These are phyloP conservation scores for Acacia acuminata DNA, from an alignment of 306 rosid genomes.

Conservation along the genomic window DNA sequence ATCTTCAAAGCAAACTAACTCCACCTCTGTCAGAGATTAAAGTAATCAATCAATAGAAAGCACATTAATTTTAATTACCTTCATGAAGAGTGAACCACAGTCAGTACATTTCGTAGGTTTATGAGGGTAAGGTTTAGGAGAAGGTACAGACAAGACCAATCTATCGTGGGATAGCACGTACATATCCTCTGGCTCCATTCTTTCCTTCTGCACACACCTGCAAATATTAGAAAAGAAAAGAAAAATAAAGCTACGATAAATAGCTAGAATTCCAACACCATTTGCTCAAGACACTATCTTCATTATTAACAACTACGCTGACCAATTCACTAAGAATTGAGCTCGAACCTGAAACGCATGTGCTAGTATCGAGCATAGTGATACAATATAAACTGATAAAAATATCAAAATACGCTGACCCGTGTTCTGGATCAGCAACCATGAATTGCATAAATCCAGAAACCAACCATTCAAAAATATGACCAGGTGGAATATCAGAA, in stretches of 20 bases:
- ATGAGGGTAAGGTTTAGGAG: constrained; percentile 84
- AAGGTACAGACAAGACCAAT: constrained; percentile 67
- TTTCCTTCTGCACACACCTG: constrained; percentile 97
- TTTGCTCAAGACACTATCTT: background rate
- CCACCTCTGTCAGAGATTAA: constrained; percentile 1
- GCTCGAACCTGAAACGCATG: background rate
- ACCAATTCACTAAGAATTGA: background rate
- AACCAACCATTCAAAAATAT: constrained; percentile 23
- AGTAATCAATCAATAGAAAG: constrained; percentile 8
- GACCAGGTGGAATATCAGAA: background rate
- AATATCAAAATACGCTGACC: background rate
- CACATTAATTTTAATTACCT: constrained; percentile 47
- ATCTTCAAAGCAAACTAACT: constrained; percentile 10
- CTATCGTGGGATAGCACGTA: constrained; percentile 72
- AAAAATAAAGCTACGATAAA: constrained; percentile 14
- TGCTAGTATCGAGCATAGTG: constrained; percentile 22
- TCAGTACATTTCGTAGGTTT: constrained; percentile 94
- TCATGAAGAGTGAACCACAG: constrained; percentile 87
- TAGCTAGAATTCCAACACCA: background rate
- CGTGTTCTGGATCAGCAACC: constrained; percentile 14
- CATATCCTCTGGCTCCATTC: constrained; percentile 96
- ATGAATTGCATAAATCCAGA: constrained; percentile 23
- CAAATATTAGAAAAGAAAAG: constrained; percentile 29
- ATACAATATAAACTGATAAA: background rate
- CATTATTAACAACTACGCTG: background rate